These are phyloP conservation scores for Talaromyces sp. DNA, from an alignment of 2,329 filamentous ascomycete genomes.

Conservation along the genomic window DNA sequence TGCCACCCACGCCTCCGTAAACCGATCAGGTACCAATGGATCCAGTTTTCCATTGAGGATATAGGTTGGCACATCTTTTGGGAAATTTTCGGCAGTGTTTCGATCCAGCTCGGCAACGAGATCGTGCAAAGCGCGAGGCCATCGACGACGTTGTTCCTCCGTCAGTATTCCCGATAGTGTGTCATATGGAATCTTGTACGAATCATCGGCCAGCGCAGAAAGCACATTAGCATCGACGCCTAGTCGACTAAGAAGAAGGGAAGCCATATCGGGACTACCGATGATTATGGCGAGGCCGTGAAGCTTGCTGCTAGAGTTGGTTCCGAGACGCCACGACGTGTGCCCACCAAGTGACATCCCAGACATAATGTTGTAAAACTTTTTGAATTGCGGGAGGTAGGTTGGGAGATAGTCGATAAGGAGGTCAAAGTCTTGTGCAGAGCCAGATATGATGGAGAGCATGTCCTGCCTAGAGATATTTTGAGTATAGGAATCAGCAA, in stretches of 20 bases:
- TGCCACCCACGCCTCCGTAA: slow-evolving; percentile 5
- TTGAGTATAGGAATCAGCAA: not conserved
- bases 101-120: not conserved
- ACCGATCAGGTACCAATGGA: slow-evolving; percentile 6
- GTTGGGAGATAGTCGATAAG: slow-evolving; percentile 6
- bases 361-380: slow-evolving; percentile 9
- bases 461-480: slow-evolving; percentile 7
- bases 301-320: not conserved
- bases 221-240: slow-evolving; percentile 2
- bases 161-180: not conserved
- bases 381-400: slow-evolving; percentile 4
- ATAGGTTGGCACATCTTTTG: slow-evolving; percentile 3
- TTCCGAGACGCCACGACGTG: slow-evolving; percentile 9
- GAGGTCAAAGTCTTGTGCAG: slow-evolving; percentile 5
- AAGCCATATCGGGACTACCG: slow-evolving; percentile 1
- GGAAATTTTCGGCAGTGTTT: not conserved
- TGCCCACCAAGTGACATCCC: slow-evolving; percentile 8
- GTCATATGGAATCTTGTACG: not conserved
- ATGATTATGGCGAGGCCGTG: slow-evolving; percentile 8
- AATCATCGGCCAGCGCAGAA: not conserved
- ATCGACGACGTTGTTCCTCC: slow-evolving; percentile 4
- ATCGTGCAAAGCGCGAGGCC: slow-evolving; percentile 2
- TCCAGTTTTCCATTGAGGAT: slow-evolving; percentile 8
- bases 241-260: slow-evolving; percentile 2
- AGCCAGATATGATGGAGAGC: slow-evolving; percentile 2